Evolutionary conservation across 495 filamentous ascomycete species (phyloP), one percentile per base, ranked within the genome.

Genomic region (Aspergillus sparsus): DNA sequence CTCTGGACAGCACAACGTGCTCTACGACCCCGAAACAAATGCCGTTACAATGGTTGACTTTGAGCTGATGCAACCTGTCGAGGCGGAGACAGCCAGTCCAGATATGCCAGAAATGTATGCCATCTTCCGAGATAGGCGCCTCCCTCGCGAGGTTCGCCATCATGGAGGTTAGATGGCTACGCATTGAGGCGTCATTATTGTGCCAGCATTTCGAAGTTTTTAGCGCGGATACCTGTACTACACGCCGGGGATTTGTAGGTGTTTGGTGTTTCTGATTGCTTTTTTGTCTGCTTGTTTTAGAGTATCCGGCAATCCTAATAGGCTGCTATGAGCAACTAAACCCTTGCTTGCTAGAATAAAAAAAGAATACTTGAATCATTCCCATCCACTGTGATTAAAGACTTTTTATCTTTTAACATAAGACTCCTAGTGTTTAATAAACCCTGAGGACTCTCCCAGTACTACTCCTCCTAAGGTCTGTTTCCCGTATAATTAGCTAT

Each of bases 401-500:
- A 27, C 21, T 1, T 27, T 27, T 3, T 27, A 27, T 3, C 21
- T 27, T 27, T 27, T 1, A 27, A 27, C 21, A 27, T 27, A 27
- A 27, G 3, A 27, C 3, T 27, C 3, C 3, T 1, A 27, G 3
- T 3, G 21, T 27, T 27, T 27, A 27, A 27, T 27, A 27, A 27
- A 27, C 21, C 21, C 1, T 27, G 3, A 27, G 21, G 21, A 27
- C 21, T 27, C 21, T 27, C 21, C 21, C 1, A 27, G 21, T 27
- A 27, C 21, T 27, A 3, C 21, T 27, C 21, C 21, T 27, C 21
- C 21, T 1, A 27, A 27, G 21, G 21, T 3, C 21, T 27, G 21
- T 27, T 27, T 27, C 21, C 3, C 3, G 21, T 27, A 27, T 1
- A 27, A 27, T 46, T 2, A 67, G 67, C 0, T 66, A 69, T 34